These are phyloP conservation scores for Elsinoe batatas DNA, from an alignment of 2,329 filamentous ascomycete genomes.

Conservation along the genomic window DNA sequence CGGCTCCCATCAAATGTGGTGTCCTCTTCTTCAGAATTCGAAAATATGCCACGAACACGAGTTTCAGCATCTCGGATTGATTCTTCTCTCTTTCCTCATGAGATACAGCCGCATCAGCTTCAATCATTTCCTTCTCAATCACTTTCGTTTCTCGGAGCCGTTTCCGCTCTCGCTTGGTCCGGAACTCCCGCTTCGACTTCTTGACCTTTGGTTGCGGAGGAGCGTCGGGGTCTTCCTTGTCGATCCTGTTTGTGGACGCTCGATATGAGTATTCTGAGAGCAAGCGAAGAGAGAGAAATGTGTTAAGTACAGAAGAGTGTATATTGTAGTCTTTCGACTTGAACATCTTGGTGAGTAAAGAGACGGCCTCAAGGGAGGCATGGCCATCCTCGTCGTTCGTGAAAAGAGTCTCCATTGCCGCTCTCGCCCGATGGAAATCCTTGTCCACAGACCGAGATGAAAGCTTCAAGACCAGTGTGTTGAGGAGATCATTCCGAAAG, in stretches of 20 bases:
- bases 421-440: slow-evolving; percentile 67
- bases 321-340: slow-evolving; percentile 73
- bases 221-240: slow-evolving; percentile 45
- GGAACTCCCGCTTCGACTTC: slow-evolving; percentile 65
- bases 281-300: slow-evolving; percentile 80
- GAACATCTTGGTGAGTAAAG: slow-evolving; percentile 88
- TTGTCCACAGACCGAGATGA: slow-evolving; percentile 61
- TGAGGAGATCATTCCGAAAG: slow-evolving; percentile 77
- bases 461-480: slow-evolving; percentile 76
- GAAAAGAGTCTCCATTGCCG: slow-evolving; percentile 74
- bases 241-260: slow-evolving; percentile 67
- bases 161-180: slow-evolving; percentile 82
- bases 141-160: slow-evolving; percentile 72
- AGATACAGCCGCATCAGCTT: slow-evolving; percentile 81
- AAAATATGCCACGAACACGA: slow-evolving; percentile 94
- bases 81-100: slow-evolving; percentile 89
- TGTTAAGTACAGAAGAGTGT: slow-evolving; percentile 77
- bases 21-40: slow-evolving; percentile 77
- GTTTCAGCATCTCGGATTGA: slow-evolving; percentile 89
- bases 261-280: slow-evolving; percentile 81
- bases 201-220: slow-evolving; percentile 42
- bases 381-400: slow-evolving; percentile 80
- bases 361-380: slow-evolving; percentile 76
- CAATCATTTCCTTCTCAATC: slow-evolving; percentile 84
- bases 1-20: slow-evolving; percentile 87